These are phyloP conservation scores for Fusarium nisikadoi DNA, from an alignment of 2,329 filamentous ascomycete genomes.

Conservation along the genomic window DNA sequence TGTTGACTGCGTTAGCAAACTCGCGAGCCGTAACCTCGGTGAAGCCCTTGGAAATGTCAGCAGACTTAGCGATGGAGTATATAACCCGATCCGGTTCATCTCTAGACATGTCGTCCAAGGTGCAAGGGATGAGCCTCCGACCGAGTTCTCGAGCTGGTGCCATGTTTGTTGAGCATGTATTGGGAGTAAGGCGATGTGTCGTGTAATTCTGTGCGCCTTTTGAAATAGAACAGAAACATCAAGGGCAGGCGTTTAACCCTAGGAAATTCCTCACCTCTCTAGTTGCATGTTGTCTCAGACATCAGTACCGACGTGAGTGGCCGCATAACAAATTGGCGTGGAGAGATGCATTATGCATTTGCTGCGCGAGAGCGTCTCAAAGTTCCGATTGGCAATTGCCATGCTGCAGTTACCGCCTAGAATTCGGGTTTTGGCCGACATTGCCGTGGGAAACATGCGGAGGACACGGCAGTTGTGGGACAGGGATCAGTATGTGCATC, in stretches of 20 bases:
- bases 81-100: neutral
- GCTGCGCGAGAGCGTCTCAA: accelerated
- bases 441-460: neutral
- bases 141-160: neutral
- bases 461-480: neutral
- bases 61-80: neutral
- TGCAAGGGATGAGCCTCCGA: neutral
- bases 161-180: neutral
- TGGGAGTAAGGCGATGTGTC: accelerated
- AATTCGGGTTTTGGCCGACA: neutral
- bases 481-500: neutral
- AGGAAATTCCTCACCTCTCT: neutral
- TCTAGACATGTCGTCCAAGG: neutral
- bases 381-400: neutral
- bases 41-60: accelerated
- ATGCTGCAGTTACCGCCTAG: neutral
- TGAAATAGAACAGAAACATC: no score
- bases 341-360: neutral
- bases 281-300: neutral
- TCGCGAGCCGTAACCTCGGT: neutral
- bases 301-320: neutral
- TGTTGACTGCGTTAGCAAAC: neutral
- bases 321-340: neutral
- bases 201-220: no score
- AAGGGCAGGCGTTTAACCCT: neutral